A percentile compares a stretch with the other conserved stretches of the same genome.
These are phyloP conservation scores for Recurvomyces mirabilis DNA, from an alignment of 495 filamentous ascomycete species.

Conservation along the genomic window DNA sequence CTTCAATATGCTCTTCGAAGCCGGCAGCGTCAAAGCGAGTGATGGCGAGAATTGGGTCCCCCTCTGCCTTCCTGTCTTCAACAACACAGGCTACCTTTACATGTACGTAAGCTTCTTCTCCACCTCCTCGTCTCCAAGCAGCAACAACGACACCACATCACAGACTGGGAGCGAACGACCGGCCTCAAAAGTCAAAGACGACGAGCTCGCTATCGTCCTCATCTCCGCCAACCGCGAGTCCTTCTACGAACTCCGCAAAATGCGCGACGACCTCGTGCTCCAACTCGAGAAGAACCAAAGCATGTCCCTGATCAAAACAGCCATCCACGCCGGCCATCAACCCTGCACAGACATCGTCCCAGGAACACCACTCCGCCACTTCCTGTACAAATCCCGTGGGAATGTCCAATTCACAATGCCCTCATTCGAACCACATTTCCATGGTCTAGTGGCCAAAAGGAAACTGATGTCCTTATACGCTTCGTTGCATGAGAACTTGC, in stretches of 20 bases:
- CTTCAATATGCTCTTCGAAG: constrained; percentile 99
- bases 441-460: constrained; percentile 50
- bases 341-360: constrained; percentile 63
- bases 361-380: constrained; percentile 70
- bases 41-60: constrained; percentile 98
- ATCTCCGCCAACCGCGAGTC: constrained; percentile 87
- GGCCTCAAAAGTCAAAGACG: constrained; percentile 39
- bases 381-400: constrained; percentile 81
- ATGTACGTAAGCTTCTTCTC: constrained; percentile 96
- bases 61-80: constrained; percentile 91
- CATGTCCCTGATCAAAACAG: constrained; percentile 59
- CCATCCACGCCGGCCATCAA: constrained; percentile 60
- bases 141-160: constrained; percentile 24
- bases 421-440: constrained; percentile 62
- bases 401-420: constrained; percentile 97
- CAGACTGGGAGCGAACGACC: constrained; percentile 24
- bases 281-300: constrained; percentile 65
- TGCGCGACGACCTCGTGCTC: constrained; percentile 70
- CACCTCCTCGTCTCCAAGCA: too few relatives aligned
- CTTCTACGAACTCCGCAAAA: constrained; percentile 78
- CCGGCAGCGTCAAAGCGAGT: constrained; percentile 72
- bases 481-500: constrained; percentile 68
- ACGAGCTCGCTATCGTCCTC: constrained; percentile 79
- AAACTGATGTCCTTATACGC: constrained; percentile 77
- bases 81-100: constrained; percentile 93